Evolutionary conservation across 257 asterid genomes (phyloP).

Genomic region (Solanum phureja): DNA sequence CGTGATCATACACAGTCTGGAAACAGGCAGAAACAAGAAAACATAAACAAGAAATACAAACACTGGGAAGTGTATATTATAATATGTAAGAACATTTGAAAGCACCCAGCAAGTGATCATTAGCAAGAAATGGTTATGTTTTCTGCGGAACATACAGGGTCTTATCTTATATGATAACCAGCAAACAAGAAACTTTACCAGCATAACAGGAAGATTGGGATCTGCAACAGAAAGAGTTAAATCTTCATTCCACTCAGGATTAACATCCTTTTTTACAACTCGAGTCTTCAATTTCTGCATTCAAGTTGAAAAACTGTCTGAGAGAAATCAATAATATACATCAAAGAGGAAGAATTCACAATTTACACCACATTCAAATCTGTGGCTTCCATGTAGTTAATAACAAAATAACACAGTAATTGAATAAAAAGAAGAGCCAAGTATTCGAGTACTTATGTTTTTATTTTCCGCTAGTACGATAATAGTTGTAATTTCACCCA

Average conservation of each 20-base stretch:
- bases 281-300: slow-evolving; percentile 82
- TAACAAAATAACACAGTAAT: neutral
- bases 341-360: neutral
- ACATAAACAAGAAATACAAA: neutral
- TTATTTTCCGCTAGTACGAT: neutral
- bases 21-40: neutral
- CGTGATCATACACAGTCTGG: slow-evolving; percentile 41
- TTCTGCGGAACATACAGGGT: neutral
- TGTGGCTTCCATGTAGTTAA: neutral
- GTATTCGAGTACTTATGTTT: neutral
- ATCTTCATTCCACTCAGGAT: slow-evolving; percentile 93
- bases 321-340: neutral
- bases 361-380: neutral
- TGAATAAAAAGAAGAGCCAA: neutral
- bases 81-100: neutral
- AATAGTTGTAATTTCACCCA: neutral
- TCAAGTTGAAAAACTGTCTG: neutral
- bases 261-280: slow-evolving; percentile 58
- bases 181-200: slow-evolving; percentile 30
- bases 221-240: slow-evolving; percentile 63
- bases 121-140: neutral
- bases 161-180: neutral
- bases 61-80: neutral
- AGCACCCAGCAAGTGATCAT: neutral
- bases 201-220: slow-evolving; percentile 28